A percentile compares a stretch with the other conserved stretches of the same genome.
Conservation (phyloP, 805 yeast species). For the Maudiozyma serrabonitensis region DNA sequence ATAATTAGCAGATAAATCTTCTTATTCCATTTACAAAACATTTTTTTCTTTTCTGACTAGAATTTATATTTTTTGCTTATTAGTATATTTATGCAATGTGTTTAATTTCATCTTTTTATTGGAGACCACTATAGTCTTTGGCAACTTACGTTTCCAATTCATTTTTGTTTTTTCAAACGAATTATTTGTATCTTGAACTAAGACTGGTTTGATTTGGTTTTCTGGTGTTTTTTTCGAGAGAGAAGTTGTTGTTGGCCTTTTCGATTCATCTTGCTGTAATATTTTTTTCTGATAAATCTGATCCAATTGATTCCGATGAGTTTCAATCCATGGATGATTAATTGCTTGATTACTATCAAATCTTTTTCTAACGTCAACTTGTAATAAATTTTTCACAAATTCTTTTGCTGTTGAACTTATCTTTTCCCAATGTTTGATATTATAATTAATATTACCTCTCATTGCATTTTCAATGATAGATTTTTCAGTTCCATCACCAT, state of each 20-base stretch:
- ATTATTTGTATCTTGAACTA: no score
- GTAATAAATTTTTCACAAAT: conserved; percentile 35
- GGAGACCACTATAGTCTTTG: conserved; percentile 15
- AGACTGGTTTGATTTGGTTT: background rate
- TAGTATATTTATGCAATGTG: conserved; percentile 4
- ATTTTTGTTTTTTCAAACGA: background rate
- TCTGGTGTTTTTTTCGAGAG: background rate
- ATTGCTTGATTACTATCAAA: conserved; percentile 33
- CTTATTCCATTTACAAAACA: no score
- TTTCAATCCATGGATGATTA: conserved; percentile 39
- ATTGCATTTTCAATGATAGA: conserved; percentile 35
- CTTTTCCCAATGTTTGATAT: conserved; percentile 33
- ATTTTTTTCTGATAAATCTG: conserved; percentile 31
- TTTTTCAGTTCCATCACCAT: conserved; percentile 36
- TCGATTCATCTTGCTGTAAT: conserved; percentile 1
- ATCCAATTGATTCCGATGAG: conserved; percentile 30
- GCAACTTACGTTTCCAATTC: conserved; percentile 21
- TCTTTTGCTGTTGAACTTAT: conserved; percentile 36
- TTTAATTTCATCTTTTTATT: conserved; percentile 1
- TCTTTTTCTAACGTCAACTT: conserved; percentile 32
- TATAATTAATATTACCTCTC: conserved; percentile 33
- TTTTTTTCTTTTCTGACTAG: background rate
- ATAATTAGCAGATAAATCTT: no score
- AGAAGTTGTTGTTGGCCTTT: background rate
- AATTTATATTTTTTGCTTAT: conserved; percentile 4